Percentiles rank a stretch among this genome's conserved stretches.
These are phyloP conservation scores for Leccinum variabile DNA, from an alignment of 1,284 basidiomycete species.

Conservation along the genomic window DNA sequence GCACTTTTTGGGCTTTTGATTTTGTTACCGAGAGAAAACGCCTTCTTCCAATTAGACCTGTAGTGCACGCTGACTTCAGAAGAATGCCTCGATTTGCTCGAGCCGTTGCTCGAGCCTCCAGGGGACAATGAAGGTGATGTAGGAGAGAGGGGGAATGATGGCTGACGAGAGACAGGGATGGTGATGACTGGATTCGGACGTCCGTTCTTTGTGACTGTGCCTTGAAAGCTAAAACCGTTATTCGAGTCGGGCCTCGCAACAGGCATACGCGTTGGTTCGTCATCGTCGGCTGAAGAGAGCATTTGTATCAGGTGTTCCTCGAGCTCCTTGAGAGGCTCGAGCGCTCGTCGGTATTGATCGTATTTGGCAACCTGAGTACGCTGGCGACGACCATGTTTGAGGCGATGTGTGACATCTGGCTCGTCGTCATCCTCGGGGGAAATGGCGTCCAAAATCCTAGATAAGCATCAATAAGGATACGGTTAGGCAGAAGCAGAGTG, in stretches of 20 bases:
- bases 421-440: constrained; percentile 55
- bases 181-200: constrained; percentile 50
- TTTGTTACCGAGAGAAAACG: constrained; percentile 57
- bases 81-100: constrained; percentile 37
- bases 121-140: constrained; percentile 38
- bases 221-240: constrained; percentile 16
- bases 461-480: constrained; percentile 5
- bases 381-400: constrained; percentile 45
- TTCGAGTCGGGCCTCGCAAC: constrained; percentile 39
- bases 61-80: constrained; percentile 63
- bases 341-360: constrained; percentile 55
- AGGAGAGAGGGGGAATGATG: constrained; percentile 37
- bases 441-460: constrained; percentile 75
- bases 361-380: constrained; percentile 55
- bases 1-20: constrained; percentile 65
- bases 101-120: constrained; percentile 33
- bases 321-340: constrained; percentile 64
- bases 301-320: constrained; percentile 65
- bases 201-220: constrained; percentile 33
- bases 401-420: constrained; percentile 49
- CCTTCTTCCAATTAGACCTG: constrained; percentile 71
- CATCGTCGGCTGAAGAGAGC: constrained; percentile 59
- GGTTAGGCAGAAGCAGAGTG: constrained; percentile 4
- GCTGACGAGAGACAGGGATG: constrained; percentile 43
- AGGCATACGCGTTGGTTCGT: constrained; percentile 51